Evolutionary conservation across 345 rosid species (phyloP), one percentile per base, ranked within the genome.

Genomic region (Melastoma malabathricum): DNA sequence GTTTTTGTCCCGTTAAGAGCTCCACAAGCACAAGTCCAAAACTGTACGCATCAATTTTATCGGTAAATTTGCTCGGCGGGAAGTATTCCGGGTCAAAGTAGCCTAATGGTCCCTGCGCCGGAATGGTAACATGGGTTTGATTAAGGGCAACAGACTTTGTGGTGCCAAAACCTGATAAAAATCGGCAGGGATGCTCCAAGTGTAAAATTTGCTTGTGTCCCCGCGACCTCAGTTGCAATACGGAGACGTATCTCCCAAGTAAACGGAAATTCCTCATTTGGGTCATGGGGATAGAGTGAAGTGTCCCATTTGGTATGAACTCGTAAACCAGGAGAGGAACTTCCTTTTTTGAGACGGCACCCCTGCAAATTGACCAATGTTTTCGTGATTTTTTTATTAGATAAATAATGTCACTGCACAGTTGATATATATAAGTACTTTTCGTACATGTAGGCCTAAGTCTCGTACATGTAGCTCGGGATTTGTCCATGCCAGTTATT

Each of bases 21-120:
- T 64, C 64, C 0, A 64, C 48, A 9, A 64, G 64, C 25, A 64
- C 64, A 6, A 64, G 60, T n/a, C 69, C 69, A 0, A 64, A 64
- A 15, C 69, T 59, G 29, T 64, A 54, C 0, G 54, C 64, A 15
- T 64, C 69, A 0, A 60, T 64, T 44, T 59, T 64, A 0, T 58
- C 52, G 0, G 56, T 54, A 31, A 64, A 29, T 44, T 48, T 64
- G 31, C 49, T 58, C 3, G 59, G 22, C n/a, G 59, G 59, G 41
- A 50, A 58, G 25, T 64, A 59, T 46, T 64, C 69, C 0, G 69
- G 69, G 43, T 59, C 60, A 0, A 64, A 45, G 50, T 54, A 64
- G 1, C 69, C 64, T 0, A 59, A 55, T 15, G 69, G 59, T 23
- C 64, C 60, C 14, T 52, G 56, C 14, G 50, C 63, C 16, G 34